These are phyloP conservation scores for Neonothopanus nambi DNA, from an alignment of 1,284 basidiomycete species.

Conservation along the genomic window DNA sequence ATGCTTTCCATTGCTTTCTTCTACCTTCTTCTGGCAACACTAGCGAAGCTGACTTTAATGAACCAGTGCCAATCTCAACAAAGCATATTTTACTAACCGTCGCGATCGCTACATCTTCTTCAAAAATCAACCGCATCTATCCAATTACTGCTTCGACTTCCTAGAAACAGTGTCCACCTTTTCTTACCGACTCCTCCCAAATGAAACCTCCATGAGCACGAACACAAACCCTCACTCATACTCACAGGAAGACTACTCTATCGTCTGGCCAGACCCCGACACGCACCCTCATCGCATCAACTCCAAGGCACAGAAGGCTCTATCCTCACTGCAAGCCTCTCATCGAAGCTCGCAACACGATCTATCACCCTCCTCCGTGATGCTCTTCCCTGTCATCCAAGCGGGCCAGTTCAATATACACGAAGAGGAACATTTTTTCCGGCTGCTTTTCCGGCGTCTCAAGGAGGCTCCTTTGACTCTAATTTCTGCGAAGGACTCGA, in stretches of 20 bases:
- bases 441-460: slow-evolving; percentile 56
- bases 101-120: slow-evolving; percentile 94
- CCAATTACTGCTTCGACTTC: slow-evolving; percentile 85
- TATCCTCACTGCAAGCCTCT: slow-evolving; percentile 52
- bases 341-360: slow-evolving; percentile 29
- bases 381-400: slow-evolving; percentile 82
- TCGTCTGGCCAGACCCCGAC: slow-evolving; percentile 59
- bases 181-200: slow-evolving; percentile 66
- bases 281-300: slow-evolving; percentile 66
- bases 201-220: slow-evolving; percentile 13
- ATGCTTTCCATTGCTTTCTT: slow-evolving; percentile 3
- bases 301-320: slow-evolving; percentile 43
- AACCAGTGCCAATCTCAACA: slow-evolving; percentile 88
- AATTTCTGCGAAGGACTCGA: background rate
- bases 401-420: slow-evolving; percentile 81
- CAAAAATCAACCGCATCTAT: slow-evolving; percentile 56
- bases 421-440: slow-evolving; percentile 76
- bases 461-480: background rate
- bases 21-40: no score
- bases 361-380: slow-evolving; percentile 41
- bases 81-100: slow-evolving; percentile 93
- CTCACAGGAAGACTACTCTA: slow-evolving; percentile 37
- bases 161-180: slow-evolving; percentile 70
- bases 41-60: background rate
- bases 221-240: slow-evolving; percentile 26